Evolutionary conservation across 2,329 filamentous ascomycete genomes (phyloP).

Genomic region (Aureobasidium lini): DNA sequence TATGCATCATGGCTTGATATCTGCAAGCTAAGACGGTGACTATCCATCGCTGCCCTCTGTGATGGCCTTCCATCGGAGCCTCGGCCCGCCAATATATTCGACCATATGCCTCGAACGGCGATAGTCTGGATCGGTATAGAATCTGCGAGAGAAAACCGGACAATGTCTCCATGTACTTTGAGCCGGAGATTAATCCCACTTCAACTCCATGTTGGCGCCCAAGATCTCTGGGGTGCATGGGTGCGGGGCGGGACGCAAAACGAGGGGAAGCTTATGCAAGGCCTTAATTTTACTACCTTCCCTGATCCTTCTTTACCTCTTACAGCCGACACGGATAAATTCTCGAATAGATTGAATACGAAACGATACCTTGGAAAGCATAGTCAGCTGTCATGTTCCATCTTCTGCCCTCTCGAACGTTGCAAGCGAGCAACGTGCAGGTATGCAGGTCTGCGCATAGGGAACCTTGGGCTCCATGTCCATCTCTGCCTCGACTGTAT

Average conservation of each 20-base stretch:
- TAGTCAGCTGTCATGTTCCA: neutral
- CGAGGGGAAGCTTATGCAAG: slow-evolving; percentile 11
- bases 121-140: neutral
- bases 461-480: neutral
- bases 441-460: neutral
- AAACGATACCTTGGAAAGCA: neutral
- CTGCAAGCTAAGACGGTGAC: neutral
- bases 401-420: neutral
- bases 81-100: neutral
- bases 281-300: neutral
- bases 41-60: neutral
- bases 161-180: neutral
- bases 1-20: neutral
- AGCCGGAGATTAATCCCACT: neutral
- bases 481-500: neutral
- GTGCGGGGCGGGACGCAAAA: neutral
- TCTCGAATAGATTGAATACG: slow-evolving; percentile 5
- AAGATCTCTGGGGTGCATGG: neutral
- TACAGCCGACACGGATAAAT: slow-evolving; percentile 1
- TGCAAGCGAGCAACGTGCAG: slow-evolving; percentile 7
- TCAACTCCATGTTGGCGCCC: neutral
- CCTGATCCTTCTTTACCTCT: neutral
- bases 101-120: too few species aligned
- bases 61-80: neutral
- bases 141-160: neutral